Evolutionary conservation across 2,329 filamentous ascomycete species (phyloP).

Genomic region (Tolypocladium album): DNA sequence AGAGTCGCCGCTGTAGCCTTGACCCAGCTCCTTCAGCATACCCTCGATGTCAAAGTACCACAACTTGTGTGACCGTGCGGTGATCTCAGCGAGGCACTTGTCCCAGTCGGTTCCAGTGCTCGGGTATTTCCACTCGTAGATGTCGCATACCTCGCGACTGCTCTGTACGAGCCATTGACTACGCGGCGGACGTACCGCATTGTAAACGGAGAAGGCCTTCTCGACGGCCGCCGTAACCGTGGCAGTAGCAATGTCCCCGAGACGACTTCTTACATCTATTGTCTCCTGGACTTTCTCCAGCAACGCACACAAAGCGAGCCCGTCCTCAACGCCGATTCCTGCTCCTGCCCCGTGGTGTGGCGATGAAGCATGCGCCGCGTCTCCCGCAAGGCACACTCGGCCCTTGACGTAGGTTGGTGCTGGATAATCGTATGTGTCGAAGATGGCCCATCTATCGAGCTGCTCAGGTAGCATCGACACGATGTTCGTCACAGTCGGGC

Average conservation of each 20-base stretch:
- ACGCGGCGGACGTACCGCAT: background rate
- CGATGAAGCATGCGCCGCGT: background rate
- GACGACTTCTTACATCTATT: background rate
- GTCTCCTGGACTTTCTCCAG: background rate
- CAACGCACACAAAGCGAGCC: background rate
- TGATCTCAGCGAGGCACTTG: background rate
- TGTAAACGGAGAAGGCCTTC: background rate
- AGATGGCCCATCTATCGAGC: background rate
- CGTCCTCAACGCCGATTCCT: background rate
- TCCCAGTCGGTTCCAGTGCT: background rate
- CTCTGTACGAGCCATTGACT: background rate
- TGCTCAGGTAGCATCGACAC: background rate
- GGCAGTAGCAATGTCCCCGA: background rate
- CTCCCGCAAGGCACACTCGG: background rate
- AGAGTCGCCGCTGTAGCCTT: background rate
- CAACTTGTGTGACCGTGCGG: background rate
- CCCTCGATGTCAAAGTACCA: background rate
- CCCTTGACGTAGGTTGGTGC: background rate
- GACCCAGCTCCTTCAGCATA: background rate
- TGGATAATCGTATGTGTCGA: background rate
- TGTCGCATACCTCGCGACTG: background rate
- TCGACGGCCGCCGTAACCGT: background rate
- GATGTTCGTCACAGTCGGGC: background rate
- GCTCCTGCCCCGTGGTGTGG: background rate
- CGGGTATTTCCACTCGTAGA: background rate